A percentile compares a stretch with the other conserved stretches of the same genome.
Evolutionary conservation across 345 rosid species (phyloP).

Genomic region (Ceriops zippeliana): DNA sequence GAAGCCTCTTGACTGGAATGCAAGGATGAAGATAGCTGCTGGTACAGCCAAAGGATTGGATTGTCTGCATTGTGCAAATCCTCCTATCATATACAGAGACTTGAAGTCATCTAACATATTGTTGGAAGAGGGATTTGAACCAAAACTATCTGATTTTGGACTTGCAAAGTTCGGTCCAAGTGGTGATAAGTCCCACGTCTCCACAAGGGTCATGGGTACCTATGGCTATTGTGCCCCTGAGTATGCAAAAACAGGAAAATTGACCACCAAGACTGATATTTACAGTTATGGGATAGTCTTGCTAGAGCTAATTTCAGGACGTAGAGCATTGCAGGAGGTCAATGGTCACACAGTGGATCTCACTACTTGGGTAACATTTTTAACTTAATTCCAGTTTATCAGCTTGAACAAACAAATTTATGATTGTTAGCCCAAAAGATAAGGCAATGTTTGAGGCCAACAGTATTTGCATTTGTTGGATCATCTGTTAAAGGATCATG

Average conservation of each 20-base stretch:
- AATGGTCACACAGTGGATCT: conserved; percentile 34
- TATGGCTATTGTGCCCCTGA: conserved; percentile 79
- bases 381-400: background rate
- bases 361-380: conserved; percentile 50
- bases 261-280: conserved; percentile 61
- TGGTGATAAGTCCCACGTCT: conserved; percentile 52
- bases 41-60: conserved; percentile 64
- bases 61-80: conserved; percentile 52
- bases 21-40: conserved; percentile 56
- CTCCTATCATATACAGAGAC: conserved; percentile 64
- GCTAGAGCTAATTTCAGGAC: conserved; percentile 68
- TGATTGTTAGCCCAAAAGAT: background rate
- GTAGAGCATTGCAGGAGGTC: conserved; percentile 34
- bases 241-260: conserved; percentile 48
- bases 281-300: conserved; percentile 66
- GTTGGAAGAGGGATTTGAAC: conserved; percentile 40
- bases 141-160: conserved; percentile 74
- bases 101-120: conserved; percentile 60
- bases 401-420: conserved; percentile 9
- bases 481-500: too few relatives aligned
- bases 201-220: conserved; percentile 72
- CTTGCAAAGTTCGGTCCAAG: conserved; percentile 69
- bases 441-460: background rate
- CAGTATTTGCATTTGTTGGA: background rate
- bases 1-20: conserved; percentile 55